Percentiles rank a stretch among this genome's conserved stretches.
Evolutionary conservation across 345 rosid species (phyloP).

Genomic region (Erysimum cheiranthoides): DNA sequence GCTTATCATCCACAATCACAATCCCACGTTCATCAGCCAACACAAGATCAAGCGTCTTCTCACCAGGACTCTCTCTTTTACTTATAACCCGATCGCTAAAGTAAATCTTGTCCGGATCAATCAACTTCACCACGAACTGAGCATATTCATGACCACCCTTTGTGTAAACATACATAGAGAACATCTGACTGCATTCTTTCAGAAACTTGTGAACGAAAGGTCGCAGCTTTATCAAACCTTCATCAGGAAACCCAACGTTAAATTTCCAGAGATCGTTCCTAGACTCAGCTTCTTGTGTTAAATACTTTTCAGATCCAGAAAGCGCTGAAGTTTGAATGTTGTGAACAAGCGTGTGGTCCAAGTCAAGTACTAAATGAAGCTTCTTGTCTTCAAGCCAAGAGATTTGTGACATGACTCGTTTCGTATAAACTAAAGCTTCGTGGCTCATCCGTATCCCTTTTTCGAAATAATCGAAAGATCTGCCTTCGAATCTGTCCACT

Average conservation of each 20-base stretch:
- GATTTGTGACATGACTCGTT: not conserved
- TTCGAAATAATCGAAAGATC: not conserved
- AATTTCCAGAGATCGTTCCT: slow-evolving; percentile 30
- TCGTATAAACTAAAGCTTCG: not conserved
- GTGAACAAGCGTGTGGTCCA: slow-evolving; percentile 38
- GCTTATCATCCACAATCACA: slow-evolving; percentile 34
- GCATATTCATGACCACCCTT: not conserved
- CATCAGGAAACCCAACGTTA: not conserved
- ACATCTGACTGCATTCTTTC: slow-evolving; percentile 7
- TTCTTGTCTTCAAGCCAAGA: slow-evolving; percentile 20
- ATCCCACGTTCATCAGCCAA: slow-evolving; percentile 37
- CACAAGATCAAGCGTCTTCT: slow-evolving; percentile 38
- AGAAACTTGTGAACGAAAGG: slow-evolving; percentile 30
- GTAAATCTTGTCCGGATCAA: slow-evolving; percentile 27
- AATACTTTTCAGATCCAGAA: slow-evolving; percentile 11
- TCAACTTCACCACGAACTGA: not conserved
- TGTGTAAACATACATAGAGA: slow-evolving; percentile 23
- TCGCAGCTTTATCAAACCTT: slow-evolving; percentile 19
- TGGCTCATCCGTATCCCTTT: not conserved
- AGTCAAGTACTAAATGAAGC: slow-evolving; percentile 38
- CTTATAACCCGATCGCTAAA: slow-evolving; percentile 31
- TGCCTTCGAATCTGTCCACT: not conserved
- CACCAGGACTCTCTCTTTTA: slow-evolving; percentile 4
- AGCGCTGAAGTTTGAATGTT: not conserved
- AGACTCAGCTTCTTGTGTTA: not conserved